A percentile compares a stretch with the other conserved stretches of the same genome.
Evolutionary conservation across 164 flowering plant genomes (phyloP).

Genomic region (Vitis amurensis): DNA sequence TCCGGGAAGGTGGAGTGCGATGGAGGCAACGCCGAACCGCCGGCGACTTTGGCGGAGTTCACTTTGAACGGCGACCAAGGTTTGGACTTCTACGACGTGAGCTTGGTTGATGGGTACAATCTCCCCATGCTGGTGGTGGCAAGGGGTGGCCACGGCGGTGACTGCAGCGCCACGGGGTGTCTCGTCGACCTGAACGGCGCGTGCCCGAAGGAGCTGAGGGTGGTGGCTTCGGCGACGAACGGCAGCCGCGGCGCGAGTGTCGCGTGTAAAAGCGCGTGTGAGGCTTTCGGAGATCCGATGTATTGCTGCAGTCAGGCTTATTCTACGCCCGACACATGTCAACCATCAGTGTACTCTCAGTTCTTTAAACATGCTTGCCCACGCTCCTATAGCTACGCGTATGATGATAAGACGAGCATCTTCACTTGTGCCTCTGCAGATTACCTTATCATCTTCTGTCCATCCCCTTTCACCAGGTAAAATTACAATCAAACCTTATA

Average conservation of each 20-base stretch:
- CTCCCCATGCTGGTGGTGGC: conserved; percentile 62
- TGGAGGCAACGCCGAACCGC: conserved; percentile 64
- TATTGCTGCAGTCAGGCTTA: conserved; percentile 72
- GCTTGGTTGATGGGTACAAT: conserved; percentile 85
- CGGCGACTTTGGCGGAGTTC: conserved; percentile 71
- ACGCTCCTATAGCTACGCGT: conserved; percentile 80
- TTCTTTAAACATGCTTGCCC: conserved; percentile 75
- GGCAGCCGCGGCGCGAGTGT: conserved; percentile 18
- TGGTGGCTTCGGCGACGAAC: conserved; percentile 17
- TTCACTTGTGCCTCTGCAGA: conserved; percentile 70
- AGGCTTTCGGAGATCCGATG: conserved; percentile 59
- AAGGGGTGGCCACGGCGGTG: conserved; percentile 34
- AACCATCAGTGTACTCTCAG: conserved; percentile 53
- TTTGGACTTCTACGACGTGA: conserved; percentile 72
- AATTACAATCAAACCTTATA: not conserved
- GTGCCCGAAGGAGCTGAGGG: conserved; percentile 52
- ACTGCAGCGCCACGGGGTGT: conserved; percentile 71
- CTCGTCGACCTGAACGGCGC: conserved; percentile 56
- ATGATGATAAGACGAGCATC: conserved; percentile 82
- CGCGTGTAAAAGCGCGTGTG: conserved; percentile 77
- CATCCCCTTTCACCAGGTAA: conserved; percentile 62
- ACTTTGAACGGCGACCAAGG: conserved; percentile 62
- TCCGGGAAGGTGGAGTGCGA: conserved; percentile 48
- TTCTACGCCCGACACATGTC: conserved; percentile 64
- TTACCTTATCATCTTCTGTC: conserved; percentile 71